These are phyloP conservation scores for Hypoxylon fuscum DNA, from an alignment of 495 filamentous ascomycete species.

Conservation along the genomic window DNA sequence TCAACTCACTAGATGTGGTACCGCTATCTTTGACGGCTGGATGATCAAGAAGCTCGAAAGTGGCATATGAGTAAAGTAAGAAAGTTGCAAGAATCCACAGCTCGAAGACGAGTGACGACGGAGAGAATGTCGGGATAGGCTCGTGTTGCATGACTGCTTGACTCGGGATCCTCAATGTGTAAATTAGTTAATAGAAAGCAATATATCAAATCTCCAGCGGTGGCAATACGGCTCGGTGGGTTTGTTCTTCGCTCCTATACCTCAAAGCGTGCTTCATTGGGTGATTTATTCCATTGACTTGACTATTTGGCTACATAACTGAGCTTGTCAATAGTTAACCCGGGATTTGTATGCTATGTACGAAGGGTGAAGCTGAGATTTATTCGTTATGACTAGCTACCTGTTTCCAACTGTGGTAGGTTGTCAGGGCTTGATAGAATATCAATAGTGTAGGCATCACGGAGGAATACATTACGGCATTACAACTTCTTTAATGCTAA, in stretches of 20 bases:
- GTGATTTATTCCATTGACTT: not conserved
- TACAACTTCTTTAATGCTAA: conserved; percentile 5
- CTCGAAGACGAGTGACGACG: not conserved
- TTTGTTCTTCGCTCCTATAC: not conserved
- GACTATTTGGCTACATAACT: not conserved
- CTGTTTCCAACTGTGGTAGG: not conserved
- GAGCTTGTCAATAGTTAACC: too few species aligned
- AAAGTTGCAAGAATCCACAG: not conserved
- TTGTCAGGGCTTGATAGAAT: conserved; percentile 8
- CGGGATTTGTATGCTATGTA: too few species aligned
- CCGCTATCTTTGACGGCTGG: too few species aligned
- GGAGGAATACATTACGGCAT: not conserved
- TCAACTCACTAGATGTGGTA: too few species aligned
- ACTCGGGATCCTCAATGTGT: conserved; percentile 12
- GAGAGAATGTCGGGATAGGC: conserved; percentile 1
- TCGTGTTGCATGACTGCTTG: conserved; percentile 25
- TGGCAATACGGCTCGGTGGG: conserved; percentile 2
- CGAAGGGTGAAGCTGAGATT: too few species aligned
- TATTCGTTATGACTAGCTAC: too few species aligned
- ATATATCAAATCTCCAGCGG: conserved; percentile 16
- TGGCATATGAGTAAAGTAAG: conserved; percentile 4
- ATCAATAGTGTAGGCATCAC: conserved; percentile 1
- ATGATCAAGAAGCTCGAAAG: not conserved
- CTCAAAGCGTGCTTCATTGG: conserved; percentile 8
- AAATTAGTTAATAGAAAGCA: conserved; percentile 7